Evolutionary conservation across 345 rosid species (phyloP), one percentile per base, ranked within the genome.

Genomic region (Hibiscus syriacus): DNA sequence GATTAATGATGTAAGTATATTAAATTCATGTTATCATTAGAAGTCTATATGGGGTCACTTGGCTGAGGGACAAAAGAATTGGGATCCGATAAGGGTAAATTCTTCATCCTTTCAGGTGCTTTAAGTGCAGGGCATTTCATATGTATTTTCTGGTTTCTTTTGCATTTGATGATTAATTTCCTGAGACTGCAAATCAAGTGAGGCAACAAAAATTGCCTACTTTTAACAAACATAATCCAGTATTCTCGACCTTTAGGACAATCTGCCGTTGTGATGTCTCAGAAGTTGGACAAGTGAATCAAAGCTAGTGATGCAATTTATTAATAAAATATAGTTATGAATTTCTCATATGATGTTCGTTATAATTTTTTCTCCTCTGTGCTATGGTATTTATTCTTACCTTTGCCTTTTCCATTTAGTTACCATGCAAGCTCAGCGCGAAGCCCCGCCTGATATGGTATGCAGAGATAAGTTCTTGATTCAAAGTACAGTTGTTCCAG

Each of bases 391-490:
- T 26, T 70, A 9, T 9, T 36, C 7, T 67, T 53, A 14, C 48
- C 5, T 58, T n/a, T 0, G 4, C n/a, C 20, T 46, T 46, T 46
- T 57, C 20, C 26, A 57, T 78, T 66, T 74, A 94, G 99, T 94
- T 80, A 92, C 86, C 71, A 94, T 91, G 99, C 98, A 89, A 85
- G 96, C 95, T 72, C 88, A 76, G 64, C 86, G 80, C 45, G 78
- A 76, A 36, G 82, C 82, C 55, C 96, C 96, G 8, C 80, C 76
- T 59, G 93, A 91, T 71, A 75, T 88, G 97, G 62, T 74, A 19
- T 94, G 99, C 84, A 94, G 82, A 80, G 99, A 94, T 85, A 94
- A 94, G 78, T 94, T 94, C 79, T 88, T 94, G 80, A 82, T 92
- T 68, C 99, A 89, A 81, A 87, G 96, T 76, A 83, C 87, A 6